Conservation (phyloP, 805 yeast species). For the Myxozyma nipponensis region DNA sequence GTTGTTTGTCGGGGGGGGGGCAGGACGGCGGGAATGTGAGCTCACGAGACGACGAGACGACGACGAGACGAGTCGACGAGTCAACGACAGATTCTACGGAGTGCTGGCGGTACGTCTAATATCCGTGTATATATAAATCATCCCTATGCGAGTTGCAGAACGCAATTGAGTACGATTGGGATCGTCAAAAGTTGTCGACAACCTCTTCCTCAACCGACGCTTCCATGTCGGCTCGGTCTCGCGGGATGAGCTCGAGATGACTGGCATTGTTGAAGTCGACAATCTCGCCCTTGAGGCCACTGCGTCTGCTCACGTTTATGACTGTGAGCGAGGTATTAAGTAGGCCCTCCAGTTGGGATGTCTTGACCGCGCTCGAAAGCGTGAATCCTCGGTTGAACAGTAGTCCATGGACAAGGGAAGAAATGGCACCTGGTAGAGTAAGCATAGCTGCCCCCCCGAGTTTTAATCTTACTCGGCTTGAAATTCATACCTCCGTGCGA, state of each 20-base stretch:
- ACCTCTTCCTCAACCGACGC: slow-evolving; percentile 18
- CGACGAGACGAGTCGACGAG: too few relatives aligned
- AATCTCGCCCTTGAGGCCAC: slow-evolving; percentile 9
- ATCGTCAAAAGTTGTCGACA: slow-evolving; percentile 15
- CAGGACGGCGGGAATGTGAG: too few relatives aligned
- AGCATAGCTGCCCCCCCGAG: not conserved
- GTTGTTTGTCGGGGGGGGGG: too few relatives aligned
- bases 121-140: not conserved
- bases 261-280: slow-evolving; percentile 21
- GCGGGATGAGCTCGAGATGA: not conserved
- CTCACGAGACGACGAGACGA: too few relatives aligned
- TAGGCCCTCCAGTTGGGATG: slow-evolving; percentile 5
- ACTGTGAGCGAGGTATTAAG: slow-evolving; percentile 22
- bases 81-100: too few relatives aligned
- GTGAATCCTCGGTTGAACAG: slow-evolving; percentile 10
- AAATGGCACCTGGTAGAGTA: slow-evolving; percentile 12
- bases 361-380: slow-evolving; percentile 10
- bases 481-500: slow-evolving; percentile 21
- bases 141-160: not conserved
- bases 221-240: not conserved
- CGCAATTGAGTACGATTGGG: too few relatives aligned
- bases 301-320: slow-evolving; percentile 8
- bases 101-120: not conserved
- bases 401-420: slow-evolving; percentile 12
- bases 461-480: too few relatives aligned